Evolutionary conservation across 495 filamentous ascomycete genomes (phyloP), one percentile per base, ranked within the genome.

Genomic region (Tetracladium marchalianum): DNA sequence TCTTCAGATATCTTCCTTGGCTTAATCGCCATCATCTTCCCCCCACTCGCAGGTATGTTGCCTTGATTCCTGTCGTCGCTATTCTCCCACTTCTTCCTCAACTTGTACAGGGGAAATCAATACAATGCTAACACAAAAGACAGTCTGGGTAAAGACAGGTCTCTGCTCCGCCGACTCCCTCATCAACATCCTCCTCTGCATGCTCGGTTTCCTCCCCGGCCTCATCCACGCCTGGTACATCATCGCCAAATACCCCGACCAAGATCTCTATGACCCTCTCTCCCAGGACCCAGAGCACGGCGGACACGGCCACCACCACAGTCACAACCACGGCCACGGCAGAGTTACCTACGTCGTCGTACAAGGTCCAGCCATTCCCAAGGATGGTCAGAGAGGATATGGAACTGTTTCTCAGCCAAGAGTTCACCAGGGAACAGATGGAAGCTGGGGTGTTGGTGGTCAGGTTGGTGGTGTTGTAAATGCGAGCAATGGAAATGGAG

Each of bases 161-260:
- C 75, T 98, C 67, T 98, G 92, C 74, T 84, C 80, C 45, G 88
- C 85, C 35, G 93, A 97, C 73, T 87, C 82, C 22, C 53, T 97
- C 60, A 95, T 98, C 72, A 97, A 97, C 70, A 77, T 98, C 63
- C 82, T 87, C 43, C 87, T 98, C 53, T 90, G 83, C 67, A 67
- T 77, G 39, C 84, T 98, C 37, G 90, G 93, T 64, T 93, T 77
- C 65, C 52, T 98, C 51, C 92, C 92, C 16, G 92, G 92, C 43
- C 79, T 97, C 18, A 65, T 98, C 6, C 92, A 98, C 66, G 76
- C 92, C 59, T 97, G 90, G 90, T 98, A 97, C 78, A 95, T 98
- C 66, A 95, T 98, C 70, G 69, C 82, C 60, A 82, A 84, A 60
- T 87, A 84, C 63, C 93, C 93, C 19, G 90, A 96, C 27, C 66